Percentiles rank a stretch among this genome's conserved stretches.
phyloP scores from a whole-genome alignment of 768 basidiomycete species.

The Symmetrospora coprosmae region DNA sequence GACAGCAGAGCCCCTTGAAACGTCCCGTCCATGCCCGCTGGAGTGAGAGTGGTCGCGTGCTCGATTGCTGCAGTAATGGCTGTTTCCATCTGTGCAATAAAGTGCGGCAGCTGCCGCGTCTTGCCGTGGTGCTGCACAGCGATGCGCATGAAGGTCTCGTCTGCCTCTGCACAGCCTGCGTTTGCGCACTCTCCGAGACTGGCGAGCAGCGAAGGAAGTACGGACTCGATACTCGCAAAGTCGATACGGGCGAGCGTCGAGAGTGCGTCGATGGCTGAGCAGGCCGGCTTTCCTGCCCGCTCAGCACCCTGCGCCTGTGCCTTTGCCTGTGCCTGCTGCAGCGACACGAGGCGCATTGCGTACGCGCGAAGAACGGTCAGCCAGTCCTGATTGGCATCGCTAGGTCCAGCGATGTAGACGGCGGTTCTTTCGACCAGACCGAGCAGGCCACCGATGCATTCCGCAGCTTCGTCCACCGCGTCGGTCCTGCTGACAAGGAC shows the following conservation, averaged over 20 bases:
- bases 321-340: no score
- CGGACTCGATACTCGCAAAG: not conserved
- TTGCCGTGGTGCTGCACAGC: conserved; percentile 9
- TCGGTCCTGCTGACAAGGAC: no score
- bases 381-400: conserved; percentile 11
- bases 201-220: no score
- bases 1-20: not conserved
- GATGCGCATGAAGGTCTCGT: not conserved
- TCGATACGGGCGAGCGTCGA: not conserved
- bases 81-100: not conserved
- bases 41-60: not conserved
- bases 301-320: no score
- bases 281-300: no score
- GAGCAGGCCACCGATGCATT: no score
- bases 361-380: not conserved
- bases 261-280: not conserved
- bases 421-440: no score
- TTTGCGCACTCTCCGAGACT: no score
- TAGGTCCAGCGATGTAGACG: not conserved
- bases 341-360: no score
- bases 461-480: no score
- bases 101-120: not conserved
- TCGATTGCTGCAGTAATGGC: not conserved
- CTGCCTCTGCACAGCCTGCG: not conserved
- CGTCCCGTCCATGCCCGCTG: not conserved